phyloP scores from a whole-genome alignment of 768 basidiomycete species.

The Nevesoporus exiguus region DNA sequence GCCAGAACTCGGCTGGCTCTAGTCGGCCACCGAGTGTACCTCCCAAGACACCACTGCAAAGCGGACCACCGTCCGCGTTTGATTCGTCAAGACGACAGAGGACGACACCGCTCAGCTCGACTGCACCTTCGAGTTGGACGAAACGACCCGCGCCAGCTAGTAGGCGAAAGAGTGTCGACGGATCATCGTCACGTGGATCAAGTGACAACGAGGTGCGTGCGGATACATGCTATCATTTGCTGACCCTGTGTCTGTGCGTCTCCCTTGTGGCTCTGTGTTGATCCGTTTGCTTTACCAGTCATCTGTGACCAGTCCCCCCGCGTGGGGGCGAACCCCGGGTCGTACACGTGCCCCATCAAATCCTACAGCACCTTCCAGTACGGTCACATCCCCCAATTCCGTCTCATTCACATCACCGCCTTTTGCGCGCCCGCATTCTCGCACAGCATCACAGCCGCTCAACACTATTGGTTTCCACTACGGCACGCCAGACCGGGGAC shows the following conservation, averaged over 20 bases:
- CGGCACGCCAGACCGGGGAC: slow-evolving; percentile 39
- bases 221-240: background rate
- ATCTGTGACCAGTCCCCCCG: slow-evolving; percentile 35
- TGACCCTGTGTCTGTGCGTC: background rate
- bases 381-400: slow-evolving; percentile 40
- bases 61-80: slow-evolving; percentile 53
- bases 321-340: slow-evolving; percentile 43
- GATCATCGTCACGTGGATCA: slow-evolving; percentile 38
- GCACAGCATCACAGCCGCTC: slow-evolving; percentile 49
- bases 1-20: slow-evolving; percentile 47
- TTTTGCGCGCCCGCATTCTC: slow-evolving; percentile 63
- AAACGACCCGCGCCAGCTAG: slow-evolving; percentile 65
- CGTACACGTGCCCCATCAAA: slow-evolving; percentile 71
- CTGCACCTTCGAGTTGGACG: slow-evolving; percentile 74
- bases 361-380: slow-evolving; percentile 44
- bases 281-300: slow-evolving; percentile 28
- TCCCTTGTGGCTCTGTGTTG: slow-evolving; percentile 5
- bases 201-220: slow-evolving; percentile 74
- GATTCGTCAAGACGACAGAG: slow-evolving; percentile 70
- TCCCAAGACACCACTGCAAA: slow-evolving; percentile 45
- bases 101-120: slow-evolving; percentile 55
- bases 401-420: slow-evolving; percentile 41
- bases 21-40: slow-evolving; percentile 59
- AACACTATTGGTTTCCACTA: slow-evolving; percentile 41
- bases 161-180: slow-evolving; percentile 72